Percentiles rank a stretch among this genome's conserved stretches.
Evolutionary conservation across 371 early-diverging fungal genomes (phyloP).

Genomic region (Mucor plumbeus): DNA sequence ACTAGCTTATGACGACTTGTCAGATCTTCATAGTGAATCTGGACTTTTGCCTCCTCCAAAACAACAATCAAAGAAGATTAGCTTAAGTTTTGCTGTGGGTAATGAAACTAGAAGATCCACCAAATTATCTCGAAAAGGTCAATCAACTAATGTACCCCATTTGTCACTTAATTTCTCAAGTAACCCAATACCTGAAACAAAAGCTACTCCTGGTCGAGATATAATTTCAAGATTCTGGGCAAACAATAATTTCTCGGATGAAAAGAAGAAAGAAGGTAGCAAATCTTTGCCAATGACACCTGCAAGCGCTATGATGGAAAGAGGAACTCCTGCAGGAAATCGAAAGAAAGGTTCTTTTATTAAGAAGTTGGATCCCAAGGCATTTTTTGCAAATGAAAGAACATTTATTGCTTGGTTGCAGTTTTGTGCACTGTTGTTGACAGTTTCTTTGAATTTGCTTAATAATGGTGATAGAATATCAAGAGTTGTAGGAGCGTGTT

Average conservation of each 20-base stretch:
- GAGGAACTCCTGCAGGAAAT: conserved; percentile 1
- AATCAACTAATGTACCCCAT: neutral
- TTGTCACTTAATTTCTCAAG: conserved; percentile 3
- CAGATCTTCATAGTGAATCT: neutral
- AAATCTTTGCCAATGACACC: neutral
- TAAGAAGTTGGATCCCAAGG: conserved; percentile 79
- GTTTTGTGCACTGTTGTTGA: conserved; percentile 71
- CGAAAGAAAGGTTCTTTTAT: conserved; percentile 16
- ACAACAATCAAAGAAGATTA: neutral
- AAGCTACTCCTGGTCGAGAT: conserved; percentile 11
- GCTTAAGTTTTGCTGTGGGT: neutral
- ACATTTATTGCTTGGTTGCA: conserved; percentile 93
- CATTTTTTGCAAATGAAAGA: conserved; percentile 94
- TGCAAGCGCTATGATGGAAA: neutral
- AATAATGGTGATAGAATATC: conserved; percentile 70
- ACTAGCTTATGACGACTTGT: conserved; percentile 11
- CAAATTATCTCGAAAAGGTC: neutral
- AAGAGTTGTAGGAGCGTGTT: conserved; percentile 43
- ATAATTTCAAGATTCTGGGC: conserved; percentile 14
- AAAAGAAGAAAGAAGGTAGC: neutral
- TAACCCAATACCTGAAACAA: neutral
- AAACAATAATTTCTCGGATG: conserved; percentile 6
- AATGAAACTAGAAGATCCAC: neutral
- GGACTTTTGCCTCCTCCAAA: neutral
- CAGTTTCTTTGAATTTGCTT: conserved; percentile 72